Evolutionary conservation across 139 green algal species (phyloP).

Genomic region (Chlorella sp.): DNA sequence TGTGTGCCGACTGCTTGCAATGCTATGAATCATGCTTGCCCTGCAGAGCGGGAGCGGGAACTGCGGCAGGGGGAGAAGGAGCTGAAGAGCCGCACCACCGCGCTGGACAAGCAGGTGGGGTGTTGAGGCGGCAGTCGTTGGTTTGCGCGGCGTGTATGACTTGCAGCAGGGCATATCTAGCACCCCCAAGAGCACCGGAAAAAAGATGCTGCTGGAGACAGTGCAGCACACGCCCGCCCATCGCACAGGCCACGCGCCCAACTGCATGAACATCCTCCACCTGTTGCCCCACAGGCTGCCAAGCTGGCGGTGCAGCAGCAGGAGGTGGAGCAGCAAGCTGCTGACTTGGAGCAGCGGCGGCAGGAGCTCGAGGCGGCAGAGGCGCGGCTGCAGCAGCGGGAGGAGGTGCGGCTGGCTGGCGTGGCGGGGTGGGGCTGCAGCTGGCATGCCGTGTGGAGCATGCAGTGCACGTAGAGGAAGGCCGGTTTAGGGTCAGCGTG

Average conservation of each 20-base stretch:
- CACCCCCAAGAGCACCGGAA: no score
- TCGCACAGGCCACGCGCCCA: no score
- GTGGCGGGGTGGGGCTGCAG: background rate
- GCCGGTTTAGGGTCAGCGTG: no score
- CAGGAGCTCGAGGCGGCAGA: constrained; percentile 2
- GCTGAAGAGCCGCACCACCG: background rate
- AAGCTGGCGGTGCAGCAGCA: background rate
- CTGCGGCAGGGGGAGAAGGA: constrained; percentile 5
- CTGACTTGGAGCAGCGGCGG: background rate
- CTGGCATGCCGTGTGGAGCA: background rate
- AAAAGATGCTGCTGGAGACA: no score
- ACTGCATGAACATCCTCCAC: no score
- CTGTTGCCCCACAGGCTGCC: no score
- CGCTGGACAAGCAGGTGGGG: background rate
- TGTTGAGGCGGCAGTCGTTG: background rate
- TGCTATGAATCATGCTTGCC: no score
- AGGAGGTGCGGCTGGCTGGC: background rate
- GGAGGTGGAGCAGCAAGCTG: background rate
- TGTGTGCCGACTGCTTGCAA: background rate
- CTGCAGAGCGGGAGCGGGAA: constrained; percentile 20
- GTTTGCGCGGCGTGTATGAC: no score
- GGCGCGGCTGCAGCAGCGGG: constrained; percentile 5
- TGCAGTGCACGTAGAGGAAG: no score
- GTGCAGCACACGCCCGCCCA: no score
- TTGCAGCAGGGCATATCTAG: no score